Evolutionary conservation across 2,329 filamentous ascomycete species (phyloP).

Genomic region (Alternaria ethzedia): DNA sequence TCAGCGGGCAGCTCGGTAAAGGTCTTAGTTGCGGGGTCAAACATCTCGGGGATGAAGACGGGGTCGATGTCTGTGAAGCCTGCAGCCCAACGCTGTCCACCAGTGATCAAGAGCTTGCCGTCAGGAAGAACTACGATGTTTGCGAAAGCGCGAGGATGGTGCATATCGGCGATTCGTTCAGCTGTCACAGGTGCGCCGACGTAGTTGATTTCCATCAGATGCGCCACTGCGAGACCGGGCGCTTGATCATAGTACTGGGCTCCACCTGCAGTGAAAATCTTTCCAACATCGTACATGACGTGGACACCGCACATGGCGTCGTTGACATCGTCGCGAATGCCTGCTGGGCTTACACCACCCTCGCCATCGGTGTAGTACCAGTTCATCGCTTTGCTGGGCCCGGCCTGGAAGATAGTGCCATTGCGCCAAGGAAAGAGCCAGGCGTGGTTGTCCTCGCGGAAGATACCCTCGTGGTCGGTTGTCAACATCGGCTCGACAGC

Average conservation of each 20-base stretch:
- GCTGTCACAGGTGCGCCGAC: conserved; percentile 17
- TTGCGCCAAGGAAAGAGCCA: conserved; percentile 29
- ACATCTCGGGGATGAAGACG: conserved; percentile 26
- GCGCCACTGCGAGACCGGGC: conserved; percentile 15
- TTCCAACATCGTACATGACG: conserved; percentile 53
- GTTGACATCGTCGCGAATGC: conserved; percentile 49
- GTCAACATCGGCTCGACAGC: conserved; percentile 26
- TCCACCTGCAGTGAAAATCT: conserved; percentile 45
- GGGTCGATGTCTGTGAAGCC: conserved; percentile 23
- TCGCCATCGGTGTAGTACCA: conserved; percentile 58
- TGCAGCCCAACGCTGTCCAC: conserved; percentile 20
- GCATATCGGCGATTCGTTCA: conserved; percentile 19
- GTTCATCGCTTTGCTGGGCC: conserved; percentile 60
- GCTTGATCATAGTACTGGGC: conserved; percentile 18
- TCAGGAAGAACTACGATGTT: conserved; percentile 31
- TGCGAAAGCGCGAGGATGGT: conserved; percentile 21
- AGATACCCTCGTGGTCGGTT: conserved; percentile 21
- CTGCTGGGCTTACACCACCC: conserved; percentile 52
- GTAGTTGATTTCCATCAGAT: conserved; percentile 25
- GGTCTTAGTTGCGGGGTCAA: conserved; percentile 22
- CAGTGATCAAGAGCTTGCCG: conserved; percentile 31
- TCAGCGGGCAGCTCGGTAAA: conserved; percentile 24
- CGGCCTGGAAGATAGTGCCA: conserved; percentile 58
- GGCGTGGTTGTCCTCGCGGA: conserved; percentile 27
- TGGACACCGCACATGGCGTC: conserved; percentile 53